Base-by-base conservation (phyloP, 2,329 filamentous ascomycete genomes). In the Thermoascus crustaceus region DNA sequence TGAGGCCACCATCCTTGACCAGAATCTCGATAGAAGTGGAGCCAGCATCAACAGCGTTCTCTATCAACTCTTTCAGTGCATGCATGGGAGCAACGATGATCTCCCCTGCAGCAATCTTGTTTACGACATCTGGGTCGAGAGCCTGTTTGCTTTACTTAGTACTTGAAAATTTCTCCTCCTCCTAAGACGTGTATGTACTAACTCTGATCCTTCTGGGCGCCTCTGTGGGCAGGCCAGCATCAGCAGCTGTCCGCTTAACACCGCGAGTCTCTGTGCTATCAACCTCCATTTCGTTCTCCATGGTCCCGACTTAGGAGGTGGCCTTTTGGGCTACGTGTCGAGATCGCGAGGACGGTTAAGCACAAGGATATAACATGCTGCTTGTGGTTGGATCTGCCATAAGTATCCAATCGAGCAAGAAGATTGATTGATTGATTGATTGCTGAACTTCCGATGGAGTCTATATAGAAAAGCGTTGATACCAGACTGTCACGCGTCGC, bases 51-150 rank as follows among this genome's bases (percentile, higher is more conserved):
- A 98, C 87, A 3, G 91, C 82, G 52, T 98, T 98, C 59, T 98
- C 91, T 8, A 98, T 87, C 32, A 98, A 69, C 58, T 98, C 91
- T 62, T 98, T 98, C 38, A 98, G 64, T 3, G 93, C 91, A 60
- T 98, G 86, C 18, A 95, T 87, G 0, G 91, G 93, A 2, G 91
- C 89, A 32, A 98, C 87, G 41, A 98, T 98, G 51, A 98, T 98
- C 61, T 98, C 91, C 13, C 91, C 91, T 0, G 91, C 91, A 1
- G 91, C 91, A 48, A 98, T 98, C 61, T 96, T 98, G 69, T 96
- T 98, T 46, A 98, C 84, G 14, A 98, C 91, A 65, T 91, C 82
- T 44, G 84, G 80, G 52, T 94, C 85, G 17, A 98, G 74, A 9
- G 89, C 83, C 80, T 94, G 62, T 31, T 37, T 11, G n/a, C 24